Conservation (phyloP, 768 basidiomycete species). For the Auricularia heimuer region DNA sequence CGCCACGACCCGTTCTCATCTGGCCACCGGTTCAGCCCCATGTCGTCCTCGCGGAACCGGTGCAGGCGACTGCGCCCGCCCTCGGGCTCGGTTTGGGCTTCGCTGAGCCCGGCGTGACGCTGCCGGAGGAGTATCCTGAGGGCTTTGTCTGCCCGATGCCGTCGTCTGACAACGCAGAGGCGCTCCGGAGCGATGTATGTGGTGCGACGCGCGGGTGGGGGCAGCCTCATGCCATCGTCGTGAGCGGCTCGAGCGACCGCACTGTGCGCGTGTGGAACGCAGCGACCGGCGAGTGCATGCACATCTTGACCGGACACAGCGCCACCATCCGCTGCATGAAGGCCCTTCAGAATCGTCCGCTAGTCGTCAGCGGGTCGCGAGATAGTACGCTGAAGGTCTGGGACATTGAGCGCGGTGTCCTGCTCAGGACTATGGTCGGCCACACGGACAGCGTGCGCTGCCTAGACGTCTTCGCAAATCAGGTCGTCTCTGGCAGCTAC, state of each 20-base stretch:
- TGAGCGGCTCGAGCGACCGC: constrained; percentile 91
- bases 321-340: constrained; percentile 89
- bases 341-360: constrained; percentile 74
- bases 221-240: constrained; percentile 68
- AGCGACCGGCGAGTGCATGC: constrained; percentile 47
- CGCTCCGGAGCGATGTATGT: constrained; percentile 41
- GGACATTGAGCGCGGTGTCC: constrained; percentile 75
- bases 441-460: constrained; percentile 79
- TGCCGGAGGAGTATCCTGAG: constrained; percentile 9
- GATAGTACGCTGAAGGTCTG: constrained; percentile 83
- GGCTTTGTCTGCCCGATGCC: constrained; percentile 8
- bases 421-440: constrained; percentile 57
- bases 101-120: constrained; percentile 12
- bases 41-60: background rate
- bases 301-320: constrained; percentile 72
- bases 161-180: constrained; percentile 9
- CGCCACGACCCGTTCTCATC: background rate
- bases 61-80: background rate
- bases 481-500: constrained; percentile 87
- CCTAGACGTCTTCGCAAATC: constrained; percentile 76
- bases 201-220: constrained; percentile 83
- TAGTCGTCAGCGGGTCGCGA: constrained; percentile 84
- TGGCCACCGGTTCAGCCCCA: background rate
- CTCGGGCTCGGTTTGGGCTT: background rate
- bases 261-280: constrained; percentile 71